Evolutionary conservation across 2,329 filamentous ascomycete species (phyloP), one percentile per base, ranked within the genome.

Genomic region (Penicillium sp.): DNA sequence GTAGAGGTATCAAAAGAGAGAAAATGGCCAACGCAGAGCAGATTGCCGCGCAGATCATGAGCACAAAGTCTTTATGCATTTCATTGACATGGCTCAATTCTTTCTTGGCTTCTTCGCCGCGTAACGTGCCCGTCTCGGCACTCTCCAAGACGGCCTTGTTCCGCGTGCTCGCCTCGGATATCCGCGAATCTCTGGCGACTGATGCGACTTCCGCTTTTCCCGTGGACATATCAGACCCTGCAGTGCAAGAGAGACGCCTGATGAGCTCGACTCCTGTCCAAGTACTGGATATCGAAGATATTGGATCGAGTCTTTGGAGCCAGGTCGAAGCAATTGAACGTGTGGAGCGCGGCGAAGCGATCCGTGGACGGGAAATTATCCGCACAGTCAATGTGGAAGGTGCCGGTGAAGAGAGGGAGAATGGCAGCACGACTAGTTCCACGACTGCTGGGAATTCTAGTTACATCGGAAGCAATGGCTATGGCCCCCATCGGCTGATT

Each of bases 261-360:
- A 51, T 72, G 0, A 76, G 76, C 1, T 80, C 88, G 29, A 75
- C 91, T 1, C 75, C 85, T 3, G 84, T 93, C 1, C 93, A 97
- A 67, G 80, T 97, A 1, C 72, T 95, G 1, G 90, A 94, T 59
- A 76, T 97, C 6, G 85, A 95, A 63, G 90, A 97, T 63, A 78
- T 97, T 18, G 79, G 84, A 2, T 77, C 80, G 45, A 89, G 85
- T 58, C 79, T 86, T 44, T 95, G 90, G 88, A 85, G 88, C 54
- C 89, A 96, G 67, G 79, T 95, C 29, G 89, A 96, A 66, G 82
- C 84, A 32, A 81, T 78, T 37, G 75, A 75, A 43, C 73, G 76
- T 7, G 64, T 79, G 3, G 76, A 80, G 57, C 69, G 72, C 9
- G 69, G 75, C 4, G 73, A 77, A 49, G 70, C 75, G 2, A 66